These are phyloP conservation scores for Nakazawaea holstii DNA, from an alignment of 805 yeast species.

Conservation along the genomic window DNA sequence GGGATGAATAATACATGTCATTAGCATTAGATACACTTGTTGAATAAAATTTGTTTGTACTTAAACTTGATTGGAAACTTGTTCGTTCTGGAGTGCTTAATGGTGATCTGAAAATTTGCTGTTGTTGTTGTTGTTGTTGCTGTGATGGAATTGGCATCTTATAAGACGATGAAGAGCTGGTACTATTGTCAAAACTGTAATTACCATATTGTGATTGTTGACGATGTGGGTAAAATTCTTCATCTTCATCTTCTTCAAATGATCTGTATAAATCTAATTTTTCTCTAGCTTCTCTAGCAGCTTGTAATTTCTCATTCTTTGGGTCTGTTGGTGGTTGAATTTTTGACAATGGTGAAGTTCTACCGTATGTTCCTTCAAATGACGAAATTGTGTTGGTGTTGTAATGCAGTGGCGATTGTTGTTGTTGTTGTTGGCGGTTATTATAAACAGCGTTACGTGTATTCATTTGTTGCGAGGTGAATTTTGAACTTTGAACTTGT, in stretches of 20 bases:
- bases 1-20: neutral
- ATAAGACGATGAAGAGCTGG: neutral
- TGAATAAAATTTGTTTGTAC: constrained; percentile 1
- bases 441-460: neutral
- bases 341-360: neutral
- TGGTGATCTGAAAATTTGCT: constrained; percentile 6
- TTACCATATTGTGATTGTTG: neutral
- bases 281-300: constrained; percentile 30
- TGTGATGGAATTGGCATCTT: neutral
- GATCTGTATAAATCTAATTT: constrained; percentile 59
- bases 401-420: neutral
- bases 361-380: neutral
- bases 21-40: neutral
- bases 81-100: constrained; percentile 9
- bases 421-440: neutral
- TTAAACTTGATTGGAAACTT: constrained; percentile 2
- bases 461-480: neutral
- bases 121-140: neutral
- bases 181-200: neutral
- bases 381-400: neutral
- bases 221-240: constrained; percentile 60
- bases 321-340: neutral
- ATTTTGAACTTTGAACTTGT: no score
- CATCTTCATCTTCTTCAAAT: constrained; percentile 66
- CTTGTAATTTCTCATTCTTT: constrained; percentile 4